Evolutionary conservation across 805 yeast genomes (phyloP).

Genomic region (Kazachstania psychrophila): DNA sequence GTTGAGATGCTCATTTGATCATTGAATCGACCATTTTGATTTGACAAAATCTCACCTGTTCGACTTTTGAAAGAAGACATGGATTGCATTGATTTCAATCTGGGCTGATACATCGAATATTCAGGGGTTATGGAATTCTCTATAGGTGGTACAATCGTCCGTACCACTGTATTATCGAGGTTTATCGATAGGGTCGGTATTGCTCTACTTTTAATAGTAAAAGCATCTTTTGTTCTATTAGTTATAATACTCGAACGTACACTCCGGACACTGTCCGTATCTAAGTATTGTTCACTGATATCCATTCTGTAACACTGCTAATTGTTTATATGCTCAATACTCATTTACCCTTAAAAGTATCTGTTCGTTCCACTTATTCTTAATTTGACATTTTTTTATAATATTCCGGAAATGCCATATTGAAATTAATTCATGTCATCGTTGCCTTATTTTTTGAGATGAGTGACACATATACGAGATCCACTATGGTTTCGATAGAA

Average conservation of each 20-base stretch:
- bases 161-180: slow-evolving; percentile 7
- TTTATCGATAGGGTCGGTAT: slow-evolving; percentile 7
- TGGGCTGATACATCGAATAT: not conserved
- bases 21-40: too few relatives aligned
- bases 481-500: too few relatives aligned
- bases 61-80: slow-evolving; percentile 1
- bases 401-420: too few relatives aligned
- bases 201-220: slow-evolving; percentile 1
- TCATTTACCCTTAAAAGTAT: too few relatives aligned
- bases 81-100: slow-evolving; percentile 1
- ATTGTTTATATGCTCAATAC: too few relatives aligned
- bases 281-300: slow-evolving; percentile 1
- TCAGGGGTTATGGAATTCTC: not conserved
- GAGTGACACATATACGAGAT: too few relatives aligned
- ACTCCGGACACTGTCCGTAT: not conserved
- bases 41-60: too few relatives aligned
- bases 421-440: too few relatives aligned
- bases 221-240: not conserved
- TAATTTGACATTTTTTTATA: too few relatives aligned
- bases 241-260: not conserved
- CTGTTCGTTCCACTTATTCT: too few relatives aligned
- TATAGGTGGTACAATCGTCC: slow-evolving; percentile 1
- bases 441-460: too few relatives aligned
- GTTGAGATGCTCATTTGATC: not conserved
- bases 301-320: too few relatives aligned